Evolutionary conservation across 2,329 filamentous ascomycete species (phyloP).

Genomic region (Neocatenulostroma microsporum): DNA sequence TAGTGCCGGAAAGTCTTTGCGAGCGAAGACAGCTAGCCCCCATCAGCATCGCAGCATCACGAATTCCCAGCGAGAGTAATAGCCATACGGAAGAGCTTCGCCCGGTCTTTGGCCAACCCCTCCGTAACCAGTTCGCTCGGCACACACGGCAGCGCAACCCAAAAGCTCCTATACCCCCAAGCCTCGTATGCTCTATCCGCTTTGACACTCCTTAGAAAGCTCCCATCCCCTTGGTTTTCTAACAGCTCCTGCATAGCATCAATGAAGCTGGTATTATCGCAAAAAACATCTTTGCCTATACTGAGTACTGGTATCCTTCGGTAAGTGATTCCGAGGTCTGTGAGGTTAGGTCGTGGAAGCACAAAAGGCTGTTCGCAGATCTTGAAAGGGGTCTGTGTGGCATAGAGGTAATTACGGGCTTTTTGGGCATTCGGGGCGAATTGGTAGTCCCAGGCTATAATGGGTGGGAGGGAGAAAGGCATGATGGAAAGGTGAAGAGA

Average conservation of each 20-base stretch:
- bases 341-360: constrained; percentile 18
- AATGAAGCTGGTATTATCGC: constrained; percentile 19
- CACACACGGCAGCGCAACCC: constrained; percentile 14
- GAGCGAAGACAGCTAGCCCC: constrained; percentile 12
- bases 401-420: constrained; percentile 15
- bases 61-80: not conserved
- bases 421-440: constrained; percentile 20
- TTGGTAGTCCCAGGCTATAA: constrained; percentile 14
- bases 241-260: constrained; percentile 12
- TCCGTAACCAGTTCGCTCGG: constrained; percentile 13
- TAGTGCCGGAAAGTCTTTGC: constrained; percentile 14
- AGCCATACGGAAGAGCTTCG: constrained; percentile 13
- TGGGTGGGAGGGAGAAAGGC: constrained; percentile 4
- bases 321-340: constrained; percentile 19
- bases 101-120: constrained; percentile 16
- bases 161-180: constrained; percentile 19
- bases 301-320: constrained; percentile 19
- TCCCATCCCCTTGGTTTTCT: constrained; percentile 10
- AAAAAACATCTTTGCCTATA: constrained; percentile 22
- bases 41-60: constrained; percentile 1
- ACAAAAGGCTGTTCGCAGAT: constrained; percentile 23
- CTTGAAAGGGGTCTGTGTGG: constrained; percentile 15
- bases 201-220: constrained; percentile 10
- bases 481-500: not conserved
- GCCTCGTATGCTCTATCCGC: constrained; percentile 13